A percentile compares a stretch with the other conserved stretches of the same genome.
phyloP scores from a whole-genome alignment of 1,284 basidiomycete species.

The Pseudomicrostroma phylloplanum region DNA sequence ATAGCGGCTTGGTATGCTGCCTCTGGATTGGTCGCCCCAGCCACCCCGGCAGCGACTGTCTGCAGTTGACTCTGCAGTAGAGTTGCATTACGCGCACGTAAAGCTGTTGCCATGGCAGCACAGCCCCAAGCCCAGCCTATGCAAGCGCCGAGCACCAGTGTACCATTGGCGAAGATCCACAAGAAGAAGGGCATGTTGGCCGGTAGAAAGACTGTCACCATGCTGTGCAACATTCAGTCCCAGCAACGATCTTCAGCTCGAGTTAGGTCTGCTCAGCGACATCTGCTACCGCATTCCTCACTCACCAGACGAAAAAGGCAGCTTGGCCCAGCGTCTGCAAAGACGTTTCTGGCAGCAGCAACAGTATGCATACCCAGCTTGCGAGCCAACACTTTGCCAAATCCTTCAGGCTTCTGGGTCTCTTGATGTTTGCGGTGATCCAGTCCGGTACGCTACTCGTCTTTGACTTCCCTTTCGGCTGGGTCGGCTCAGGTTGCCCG shows the following conservation, averaged over 20 bases:
- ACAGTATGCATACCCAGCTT: constrained; percentile 35
- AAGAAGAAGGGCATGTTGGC: constrained; percentile 38
- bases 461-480: no score
- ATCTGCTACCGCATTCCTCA: constrained; percentile 43
- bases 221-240: not conserved
- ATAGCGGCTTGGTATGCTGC: constrained; percentile 50
- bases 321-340: constrained; percentile 41
- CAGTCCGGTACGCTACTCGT: constrained; percentile 16
- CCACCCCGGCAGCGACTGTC: constrained; percentile 50
- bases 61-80: constrained; percentile 57
- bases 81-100: constrained; percentile 58
- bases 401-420: constrained; percentile 22
- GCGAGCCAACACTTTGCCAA: constrained; percentile 44
- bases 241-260: not conserved
- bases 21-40: constrained; percentile 42
- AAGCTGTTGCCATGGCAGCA: constrained; percentile 65
- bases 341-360: constrained; percentile 38
- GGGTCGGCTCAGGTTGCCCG: no score
- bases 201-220: constrained; percentile 42
- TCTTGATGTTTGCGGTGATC: constrained; percentile 26
- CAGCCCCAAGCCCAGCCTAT: constrained; percentile 70
- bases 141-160: constrained; percentile 60
- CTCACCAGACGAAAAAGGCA: constrained; percentile 40
- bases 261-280: constrained; percentile 25
- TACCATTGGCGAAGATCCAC: constrained; percentile 54